phyloP scores from a whole-genome alignment of 2,329 filamentous ascomycete genomes.

The Pseudogymnoascus sp. region DNA sequence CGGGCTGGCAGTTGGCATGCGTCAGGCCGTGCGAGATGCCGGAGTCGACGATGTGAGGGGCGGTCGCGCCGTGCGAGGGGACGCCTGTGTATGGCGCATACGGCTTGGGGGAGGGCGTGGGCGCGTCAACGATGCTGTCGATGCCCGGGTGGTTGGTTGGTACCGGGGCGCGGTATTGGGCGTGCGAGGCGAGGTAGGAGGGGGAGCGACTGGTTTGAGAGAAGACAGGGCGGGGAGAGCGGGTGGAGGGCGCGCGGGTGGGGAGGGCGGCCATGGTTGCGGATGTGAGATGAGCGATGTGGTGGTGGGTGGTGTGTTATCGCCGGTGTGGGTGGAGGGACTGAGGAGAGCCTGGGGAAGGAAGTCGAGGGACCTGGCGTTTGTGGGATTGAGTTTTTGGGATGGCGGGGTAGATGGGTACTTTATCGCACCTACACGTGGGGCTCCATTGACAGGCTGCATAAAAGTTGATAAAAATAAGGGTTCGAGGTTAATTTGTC shows the following conservation, averaged over 20 bases:
- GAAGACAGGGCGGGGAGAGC: conserved; percentile 25
- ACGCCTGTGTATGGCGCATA: conserved; percentile 53
- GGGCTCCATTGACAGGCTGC: conserved; percentile 4
- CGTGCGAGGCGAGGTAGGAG: conserved; percentile 57
- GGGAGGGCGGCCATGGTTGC: background rate
- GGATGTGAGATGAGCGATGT: background rate
- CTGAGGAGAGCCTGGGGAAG: background rate
- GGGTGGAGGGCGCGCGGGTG: conserved; percentile 12
- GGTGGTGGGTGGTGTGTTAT: background rate
- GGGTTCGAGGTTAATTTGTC: background rate
- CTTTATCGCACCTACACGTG: background rate
- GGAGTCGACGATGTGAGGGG: conserved; percentile 53
- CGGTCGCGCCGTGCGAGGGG: conserved; percentile 51
- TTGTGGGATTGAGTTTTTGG: conserved; percentile 9
- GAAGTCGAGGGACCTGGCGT: background rate
- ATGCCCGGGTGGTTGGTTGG: conserved; percentile 55
- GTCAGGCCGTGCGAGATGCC: conserved; percentile 57
- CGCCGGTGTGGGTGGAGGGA: background rate
- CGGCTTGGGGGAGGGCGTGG: conserved; percentile 34
- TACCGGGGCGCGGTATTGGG: conserved; percentile 52
- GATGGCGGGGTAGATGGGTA: conserved; percentile 2
- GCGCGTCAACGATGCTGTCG: conserved; percentile 56
- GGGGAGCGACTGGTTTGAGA: conserved; percentile 47
- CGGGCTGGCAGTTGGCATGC: conserved; percentile 56
- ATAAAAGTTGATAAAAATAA: background rate